Conservation (phyloP, 306 rosid species). For the Pyrus bretschneideri region DNA sequence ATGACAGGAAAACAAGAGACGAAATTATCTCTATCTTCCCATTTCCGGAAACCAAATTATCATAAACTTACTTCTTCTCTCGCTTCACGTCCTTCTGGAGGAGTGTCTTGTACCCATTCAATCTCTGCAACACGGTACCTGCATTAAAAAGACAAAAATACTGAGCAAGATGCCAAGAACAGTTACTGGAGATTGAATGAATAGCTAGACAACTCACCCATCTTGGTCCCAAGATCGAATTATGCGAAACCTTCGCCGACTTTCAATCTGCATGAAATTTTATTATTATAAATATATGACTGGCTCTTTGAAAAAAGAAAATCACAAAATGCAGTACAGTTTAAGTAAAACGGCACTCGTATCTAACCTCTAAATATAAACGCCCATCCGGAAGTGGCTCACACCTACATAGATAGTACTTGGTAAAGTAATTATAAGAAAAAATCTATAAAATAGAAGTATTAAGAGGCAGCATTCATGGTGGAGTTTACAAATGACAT, state of each 20-base stretch:
- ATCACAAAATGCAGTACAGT: neutral
- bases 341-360: neutral
- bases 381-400: conserved; percentile 99
- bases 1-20: neutral
- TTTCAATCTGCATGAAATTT: conserved; percentile 63
- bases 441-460: neutral
- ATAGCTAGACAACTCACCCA: conserved; percentile 52
- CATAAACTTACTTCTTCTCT: conserved; percentile 52
- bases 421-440: neutral
- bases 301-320: neutral
- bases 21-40: neutral
- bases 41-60: conserved; percentile 12
- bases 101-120: conserved; percentile 79
- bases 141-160: conserved; percentile 22
- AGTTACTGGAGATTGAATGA: neutral
- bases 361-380: conserved; percentile 82
- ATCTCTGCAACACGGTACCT: conserved; percentile 95
- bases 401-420: conserved; percentile 50
- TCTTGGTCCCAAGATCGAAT: conserved; percentile 84
- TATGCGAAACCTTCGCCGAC: conserved; percentile 74
- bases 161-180: conserved; percentile 4
- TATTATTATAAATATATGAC: neutral
- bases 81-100: conserved; percentile 66
- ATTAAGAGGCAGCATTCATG: neutral
- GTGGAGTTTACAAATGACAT: neutral